A percentile compares a stretch with the other conserved stretches of the same genome.
These are phyloP conservation scores for Madurella mycetomatis DNA, from an alignment of 2,329 filamentous ascomycete species.

Conservation along the genomic window DNA sequence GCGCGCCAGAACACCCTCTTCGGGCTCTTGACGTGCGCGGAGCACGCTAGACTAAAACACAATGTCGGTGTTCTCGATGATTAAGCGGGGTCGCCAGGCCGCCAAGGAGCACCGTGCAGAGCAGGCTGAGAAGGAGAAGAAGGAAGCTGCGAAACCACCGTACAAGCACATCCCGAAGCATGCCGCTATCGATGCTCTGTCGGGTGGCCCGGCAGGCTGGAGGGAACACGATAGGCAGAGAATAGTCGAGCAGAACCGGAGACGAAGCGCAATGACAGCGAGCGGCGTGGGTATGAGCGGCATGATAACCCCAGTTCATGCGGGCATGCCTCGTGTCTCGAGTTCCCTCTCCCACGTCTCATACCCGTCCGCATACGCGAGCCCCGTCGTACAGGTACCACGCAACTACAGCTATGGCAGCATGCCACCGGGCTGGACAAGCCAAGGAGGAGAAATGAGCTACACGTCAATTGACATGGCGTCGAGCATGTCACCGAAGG, in stretches of 20 bases:
- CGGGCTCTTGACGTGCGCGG: too few species aligned
- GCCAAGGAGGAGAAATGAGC: conserved; percentile 30
- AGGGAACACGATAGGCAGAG: conserved; percentile 42
- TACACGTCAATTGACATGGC: conserved; percentile 26
- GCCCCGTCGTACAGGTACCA: conserved; percentile 37
- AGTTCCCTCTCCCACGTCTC: conserved; percentile 46
- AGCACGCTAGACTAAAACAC: neutral
- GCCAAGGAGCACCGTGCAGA: conserved; percentile 52
- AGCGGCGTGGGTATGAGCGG: conserved; percentile 31
- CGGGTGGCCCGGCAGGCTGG: conserved; percentile 50
- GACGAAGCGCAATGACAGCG: conserved; percentile 45
- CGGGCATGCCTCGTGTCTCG: conserved; percentile 43
- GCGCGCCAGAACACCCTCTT: too few species aligned
- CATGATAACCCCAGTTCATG: conserved; percentile 29
- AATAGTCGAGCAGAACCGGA: conserved; percentile 48
- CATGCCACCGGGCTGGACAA: conserved; percentile 33
- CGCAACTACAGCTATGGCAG: conserved; percentile 42
- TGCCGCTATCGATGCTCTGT: conserved; percentile 54
- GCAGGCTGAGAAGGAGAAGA: conserved; percentile 43
- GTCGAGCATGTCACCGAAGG: conserved; percentile 33
- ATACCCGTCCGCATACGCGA: conserved; percentile 40
- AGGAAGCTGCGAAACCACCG: conserved; percentile 38
- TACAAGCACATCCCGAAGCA: conserved; percentile 61
- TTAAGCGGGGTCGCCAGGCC: conserved; percentile 49
- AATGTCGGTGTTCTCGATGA: conserved; percentile 56